A percentile compares a stretch with the other conserved stretches of the same genome.
Evolutionary conservation across 345 rosid species (phyloP).

Genomic region (Acer saccharum): DNA sequence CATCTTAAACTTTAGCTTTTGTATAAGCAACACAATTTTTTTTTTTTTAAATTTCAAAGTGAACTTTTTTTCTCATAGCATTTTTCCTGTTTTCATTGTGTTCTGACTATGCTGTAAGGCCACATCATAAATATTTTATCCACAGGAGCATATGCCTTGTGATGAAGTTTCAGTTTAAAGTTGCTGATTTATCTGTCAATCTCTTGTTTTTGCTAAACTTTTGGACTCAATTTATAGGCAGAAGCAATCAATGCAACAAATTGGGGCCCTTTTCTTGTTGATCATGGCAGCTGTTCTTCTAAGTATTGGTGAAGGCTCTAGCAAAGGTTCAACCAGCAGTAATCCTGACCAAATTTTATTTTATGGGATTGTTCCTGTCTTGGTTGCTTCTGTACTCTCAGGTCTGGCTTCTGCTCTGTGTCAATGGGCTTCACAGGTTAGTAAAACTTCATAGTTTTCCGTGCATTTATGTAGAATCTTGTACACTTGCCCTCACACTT

Average conservation of each 20-base stretch:
- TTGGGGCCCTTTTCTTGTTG: constrained; percentile 81
- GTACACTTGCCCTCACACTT: neutral
- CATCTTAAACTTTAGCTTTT: neutral
- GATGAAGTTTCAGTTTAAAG: neutral
- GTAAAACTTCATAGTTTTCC: neutral
- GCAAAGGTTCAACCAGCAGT: constrained; percentile 52
- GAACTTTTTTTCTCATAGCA: neutral
- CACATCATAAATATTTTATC: neutral
- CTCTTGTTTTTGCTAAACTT: constrained; percentile 10
- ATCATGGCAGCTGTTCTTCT: constrained; percentile 91
- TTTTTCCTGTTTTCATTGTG: neutral
- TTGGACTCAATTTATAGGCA: constrained; percentile 55
- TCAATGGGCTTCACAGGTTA: constrained; percentile 98
- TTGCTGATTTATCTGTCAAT: constrained; percentile 5
- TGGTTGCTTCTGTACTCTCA: constrained; percentile 93
- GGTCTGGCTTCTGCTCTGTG: constrained; percentile 95
- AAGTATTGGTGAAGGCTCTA: constrained; percentile 96
- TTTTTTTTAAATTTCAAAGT: neutral
- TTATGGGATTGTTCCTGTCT: constrained; percentile 89
- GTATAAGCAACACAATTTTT: neutral
- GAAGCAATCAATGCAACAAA: constrained; percentile 87
- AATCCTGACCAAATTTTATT: constrained; percentile 69
- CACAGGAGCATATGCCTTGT: neutral
- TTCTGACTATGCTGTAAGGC: neutral
- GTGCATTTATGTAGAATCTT: neutral